Conservation (phyloP, 768 basidiomycete species). For the Boletus fagicola region DNA sequence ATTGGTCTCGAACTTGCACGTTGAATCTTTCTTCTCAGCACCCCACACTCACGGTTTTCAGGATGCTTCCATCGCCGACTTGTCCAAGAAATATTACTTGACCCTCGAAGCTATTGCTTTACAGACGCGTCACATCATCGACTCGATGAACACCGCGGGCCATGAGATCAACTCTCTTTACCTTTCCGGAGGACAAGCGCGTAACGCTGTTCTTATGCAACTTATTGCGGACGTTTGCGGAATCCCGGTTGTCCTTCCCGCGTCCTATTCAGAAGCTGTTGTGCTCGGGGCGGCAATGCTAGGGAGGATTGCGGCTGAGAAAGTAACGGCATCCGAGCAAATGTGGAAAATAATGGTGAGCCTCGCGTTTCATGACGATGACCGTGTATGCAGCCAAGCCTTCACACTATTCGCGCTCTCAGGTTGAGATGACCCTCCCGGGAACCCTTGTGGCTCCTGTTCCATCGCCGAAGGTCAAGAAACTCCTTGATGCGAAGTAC, state of each 20-base stretch:
- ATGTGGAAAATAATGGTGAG: constrained; percentile 92
- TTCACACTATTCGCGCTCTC: not conserved
- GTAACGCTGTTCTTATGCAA: constrained; percentile 84
- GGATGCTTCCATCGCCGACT: constrained; percentile 73
- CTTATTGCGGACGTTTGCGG: constrained; percentile 83
- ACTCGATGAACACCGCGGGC: constrained; percentile 83
- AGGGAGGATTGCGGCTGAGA: constrained; percentile 78
- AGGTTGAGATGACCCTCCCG: constrained; percentile 91
- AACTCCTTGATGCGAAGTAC: constrained; percentile 87
- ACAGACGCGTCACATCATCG: constrained; percentile 92
- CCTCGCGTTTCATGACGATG: not conserved
- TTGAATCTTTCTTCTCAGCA: not conserved
- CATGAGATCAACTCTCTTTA: constrained; percentile 83
- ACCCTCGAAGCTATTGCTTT: constrained; percentile 92
- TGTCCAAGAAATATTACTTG: constrained; percentile 87
- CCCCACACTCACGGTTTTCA: constrained; percentile 23
- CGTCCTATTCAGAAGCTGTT: constrained; percentile 74
- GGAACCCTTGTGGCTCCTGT: constrained; percentile 69
- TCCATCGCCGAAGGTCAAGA: constrained; percentile 62
- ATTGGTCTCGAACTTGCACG: constrained; percentile 77
- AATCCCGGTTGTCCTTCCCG: constrained; percentile 81
- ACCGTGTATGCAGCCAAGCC: not conserved
- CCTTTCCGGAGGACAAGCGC: constrained; percentile 92
- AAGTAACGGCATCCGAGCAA: constrained; percentile 51
- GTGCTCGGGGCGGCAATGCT: constrained; percentile 94